Percentiles rank a stretch among this genome's conserved stretches.
Evolutionary conservation across 1,284 basidiomycete genomes (phyloP).

Genomic region (Anthracocystis setariae): DNA sequence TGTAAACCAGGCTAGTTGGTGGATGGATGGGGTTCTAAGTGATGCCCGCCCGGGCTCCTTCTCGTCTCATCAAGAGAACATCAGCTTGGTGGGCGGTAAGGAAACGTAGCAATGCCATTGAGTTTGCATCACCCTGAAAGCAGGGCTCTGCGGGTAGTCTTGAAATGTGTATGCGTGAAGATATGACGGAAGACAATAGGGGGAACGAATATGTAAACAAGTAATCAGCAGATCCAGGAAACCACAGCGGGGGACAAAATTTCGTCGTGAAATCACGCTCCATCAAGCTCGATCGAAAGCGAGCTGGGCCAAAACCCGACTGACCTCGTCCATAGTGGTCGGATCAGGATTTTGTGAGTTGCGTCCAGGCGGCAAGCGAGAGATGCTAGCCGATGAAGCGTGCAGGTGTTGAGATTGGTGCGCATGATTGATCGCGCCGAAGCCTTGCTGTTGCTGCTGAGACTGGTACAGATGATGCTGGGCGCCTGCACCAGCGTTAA

Average conservation of each 20-base stretch:
- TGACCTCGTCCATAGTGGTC: constrained; percentile 63
- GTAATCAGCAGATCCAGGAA: too few species aligned
- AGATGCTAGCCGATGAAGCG: constrained; percentile 51
- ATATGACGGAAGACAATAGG: constrained; percentile 1
- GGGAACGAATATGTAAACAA: constrained; percentile 1
- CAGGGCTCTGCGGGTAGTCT: constrained; percentile 2
- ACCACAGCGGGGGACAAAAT: too few species aligned
- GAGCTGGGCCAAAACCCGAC: constrained; percentile 62
- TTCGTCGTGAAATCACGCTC: too few species aligned
- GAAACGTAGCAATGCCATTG: constrained; percentile 2
- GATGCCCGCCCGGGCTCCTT: not conserved
- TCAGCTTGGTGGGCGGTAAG: not conserved
- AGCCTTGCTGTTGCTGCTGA: constrained; percentile 17
- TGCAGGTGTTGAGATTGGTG: constrained; percentile 38
- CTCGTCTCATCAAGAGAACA: not conserved
- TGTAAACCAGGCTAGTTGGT: not conserved
- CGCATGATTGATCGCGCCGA: constrained; percentile 11
- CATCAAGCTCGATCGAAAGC: constrained; percentile 55
- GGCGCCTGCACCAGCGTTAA: constrained; percentile 11
- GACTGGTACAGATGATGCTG: constrained; percentile 30
- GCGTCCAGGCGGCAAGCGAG: constrained; percentile 46
- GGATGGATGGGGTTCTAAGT: not conserved
- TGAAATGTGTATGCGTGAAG: not conserved
- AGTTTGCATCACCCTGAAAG: not conserved
- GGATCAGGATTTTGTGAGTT: constrained; percentile 36